Evolutionary conservation across 768 basidiomycete genomes (phyloP), one percentile per base, ranked within the genome.

Genomic region (Termitomyces sp.): DNA sequence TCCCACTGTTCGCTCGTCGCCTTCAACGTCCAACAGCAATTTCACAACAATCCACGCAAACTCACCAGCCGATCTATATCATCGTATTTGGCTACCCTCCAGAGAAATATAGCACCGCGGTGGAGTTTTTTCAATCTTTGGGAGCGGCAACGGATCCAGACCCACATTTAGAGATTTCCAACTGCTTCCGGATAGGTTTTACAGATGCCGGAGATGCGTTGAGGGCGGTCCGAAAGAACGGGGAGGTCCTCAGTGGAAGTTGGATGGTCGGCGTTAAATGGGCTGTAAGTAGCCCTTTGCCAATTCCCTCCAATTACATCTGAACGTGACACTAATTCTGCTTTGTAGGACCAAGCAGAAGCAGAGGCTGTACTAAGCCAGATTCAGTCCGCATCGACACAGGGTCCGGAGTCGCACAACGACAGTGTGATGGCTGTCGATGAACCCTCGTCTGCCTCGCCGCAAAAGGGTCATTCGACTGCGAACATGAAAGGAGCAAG

Each of bases 231-330:
- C 76, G 90, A 52, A 89, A 89, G 72, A 95, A 88, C 63, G 93
- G 93, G 3, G 92, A 95, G 52, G 73, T 94, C 2, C 68, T 95
- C 22, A 74, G 80, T 12, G 88, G 88, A 4, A 80, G 78, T 50
- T 91, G 84, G 79, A 95, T 95, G 92, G 75, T 95, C 37, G 93
- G 93, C 13, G 85, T 84, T 44, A 93, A 93, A 70, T 91, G 87
- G 87, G 88, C 89, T 30, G 92, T 93, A 68, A 60, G 89, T 83
- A 20, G 50, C 24, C 15, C 52, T 31, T 22, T n/a, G 27, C 22
- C 0, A 18, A 20, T 18, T 7, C 24, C 8, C 13, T n/a, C 39
- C 13, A 5, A n/a, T 5, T 8, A 8, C 8, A 18, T 57, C 37
- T 55, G 34, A 55, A 8, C 2, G 33, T 22, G 18, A 27, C 9